Conservation (phyloP, 1,139 yeast genomes). For the Debaryomyces nepalensis region DNA sequence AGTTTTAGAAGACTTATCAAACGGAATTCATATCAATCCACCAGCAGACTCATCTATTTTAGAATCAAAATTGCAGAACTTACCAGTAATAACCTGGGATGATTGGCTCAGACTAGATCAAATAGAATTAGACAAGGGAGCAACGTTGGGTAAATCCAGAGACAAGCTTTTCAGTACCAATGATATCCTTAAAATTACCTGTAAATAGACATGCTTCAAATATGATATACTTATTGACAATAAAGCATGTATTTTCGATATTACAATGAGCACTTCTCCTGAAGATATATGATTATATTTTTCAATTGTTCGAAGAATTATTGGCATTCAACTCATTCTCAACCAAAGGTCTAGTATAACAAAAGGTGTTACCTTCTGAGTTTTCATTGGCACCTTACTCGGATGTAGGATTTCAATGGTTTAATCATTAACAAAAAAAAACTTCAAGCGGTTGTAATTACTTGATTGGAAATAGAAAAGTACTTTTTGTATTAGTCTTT, state of each 20-base stretch:
- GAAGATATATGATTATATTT: too few relatives aligned
- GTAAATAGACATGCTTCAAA: constrained; percentile 16
- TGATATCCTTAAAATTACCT: constrained; percentile 51
- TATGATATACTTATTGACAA: background rate
- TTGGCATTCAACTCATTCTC: too few relatives aligned
- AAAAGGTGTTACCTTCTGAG: too few relatives aligned
- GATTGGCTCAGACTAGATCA: constrained; percentile 70
- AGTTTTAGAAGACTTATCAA: constrained; percentile 57
- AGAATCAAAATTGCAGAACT: constrained; percentile 23
- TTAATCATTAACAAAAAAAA: too few relatives aligned
- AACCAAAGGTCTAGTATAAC: too few relatives aligned
- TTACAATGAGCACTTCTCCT: background rate
- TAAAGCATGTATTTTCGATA: background rate
- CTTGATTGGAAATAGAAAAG: too few relatives aligned
- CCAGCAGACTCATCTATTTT: constrained; percentile 6
- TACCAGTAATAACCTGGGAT: constrained; percentile 58
- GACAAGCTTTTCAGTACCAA: constrained; percentile 56
- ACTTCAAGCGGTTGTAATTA: too few relatives aligned
- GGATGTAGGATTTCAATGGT: too few relatives aligned
- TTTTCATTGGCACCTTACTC: too few relatives aligned
- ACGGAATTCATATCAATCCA: constrained; percentile 40
- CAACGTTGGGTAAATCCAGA: constrained; percentile 53
- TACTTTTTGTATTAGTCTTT: too few relatives aligned
- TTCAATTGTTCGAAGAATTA: too few relatives aligned
- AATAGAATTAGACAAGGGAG: constrained; percentile 57